These are phyloP conservation scores for Alliaria petiolata DNA, from an alignment of 345 rosid genomes.

Conservation along the genomic window DNA sequence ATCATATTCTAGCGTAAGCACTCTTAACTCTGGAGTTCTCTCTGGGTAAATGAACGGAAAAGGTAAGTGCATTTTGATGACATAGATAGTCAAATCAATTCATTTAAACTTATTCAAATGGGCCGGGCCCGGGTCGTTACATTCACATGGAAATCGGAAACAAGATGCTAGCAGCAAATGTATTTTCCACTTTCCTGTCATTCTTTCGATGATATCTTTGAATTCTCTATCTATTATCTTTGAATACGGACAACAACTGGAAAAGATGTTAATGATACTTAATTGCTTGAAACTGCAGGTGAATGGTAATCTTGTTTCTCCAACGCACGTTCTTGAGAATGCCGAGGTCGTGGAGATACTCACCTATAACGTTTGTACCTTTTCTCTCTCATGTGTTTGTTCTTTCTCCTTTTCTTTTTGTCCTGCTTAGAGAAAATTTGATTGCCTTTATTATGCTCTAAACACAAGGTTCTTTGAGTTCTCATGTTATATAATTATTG, in stretches of 20 bases:
- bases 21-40: too few species aligned
- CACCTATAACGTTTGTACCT: constrained; percentile 75
- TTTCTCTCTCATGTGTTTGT: constrained; percentile 1
- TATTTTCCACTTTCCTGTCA: constrained; percentile 25
- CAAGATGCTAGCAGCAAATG: constrained; percentile 99
- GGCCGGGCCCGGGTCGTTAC: too few species aligned
- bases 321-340: constrained; percentile 76
- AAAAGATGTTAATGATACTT: neutral
- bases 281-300: constrained; percentile 56
- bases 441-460: constrained; percentile 4
- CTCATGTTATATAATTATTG: neutral
- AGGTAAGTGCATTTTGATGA: too few species aligned
- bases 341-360: constrained; percentile 99
- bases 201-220: neutral
- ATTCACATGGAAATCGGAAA: constrained; percentile 96
- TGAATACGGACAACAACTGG: neutral
- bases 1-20: too few species aligned
- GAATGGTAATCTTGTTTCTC: constrained; percentile 92
- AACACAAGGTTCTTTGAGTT: neutral
- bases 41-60: too few species aligned
- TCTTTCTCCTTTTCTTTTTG: constrained; percentile 5
- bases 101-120: too few species aligned
- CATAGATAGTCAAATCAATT: too few species aligned
- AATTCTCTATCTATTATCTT: neutral
- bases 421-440: neutral